A percentile compares a stretch with the other conserved stretches of the same genome.
Conservation (phyloP, 2,329 filamentous ascomycete genomes). For the Cercospora sojina region DNA sequence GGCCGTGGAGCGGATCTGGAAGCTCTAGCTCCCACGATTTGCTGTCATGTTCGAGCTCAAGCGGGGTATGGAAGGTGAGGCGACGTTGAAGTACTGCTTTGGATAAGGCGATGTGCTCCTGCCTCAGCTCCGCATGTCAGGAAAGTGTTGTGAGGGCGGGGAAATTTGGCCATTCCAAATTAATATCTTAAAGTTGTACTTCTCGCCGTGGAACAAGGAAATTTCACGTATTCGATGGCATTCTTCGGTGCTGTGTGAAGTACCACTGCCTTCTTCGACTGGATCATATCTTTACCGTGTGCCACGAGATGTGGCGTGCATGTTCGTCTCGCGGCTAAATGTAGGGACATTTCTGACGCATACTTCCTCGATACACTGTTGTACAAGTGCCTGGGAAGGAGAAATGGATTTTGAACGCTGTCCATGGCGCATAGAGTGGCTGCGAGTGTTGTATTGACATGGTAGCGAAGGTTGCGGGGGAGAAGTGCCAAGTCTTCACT, state of each 20-base stretch:
- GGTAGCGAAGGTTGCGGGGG: background rate
- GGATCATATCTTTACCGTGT: background rate
- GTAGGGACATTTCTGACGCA: too few species aligned
- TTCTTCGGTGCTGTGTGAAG: too few species aligned
- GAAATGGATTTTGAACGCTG: too few species aligned
- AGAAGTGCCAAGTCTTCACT: background rate
- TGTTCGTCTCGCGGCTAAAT: background rate
- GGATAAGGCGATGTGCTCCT: background rate
- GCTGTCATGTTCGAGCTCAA: background rate
- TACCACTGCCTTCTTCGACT: background rate
- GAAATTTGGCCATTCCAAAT: too few species aligned
- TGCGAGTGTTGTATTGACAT: background rate
- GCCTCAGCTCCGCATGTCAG: background rate
- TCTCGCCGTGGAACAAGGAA: too few species aligned
- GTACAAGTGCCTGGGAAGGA: too few species aligned
- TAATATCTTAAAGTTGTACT: too few species aligned
- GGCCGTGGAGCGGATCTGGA: background rate
- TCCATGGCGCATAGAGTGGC: background rate
- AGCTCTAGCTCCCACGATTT: background rate
- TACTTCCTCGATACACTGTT: too few species aligned
- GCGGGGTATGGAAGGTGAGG: background rate
- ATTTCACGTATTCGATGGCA: too few species aligned
- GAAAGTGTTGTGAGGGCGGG: background rate
- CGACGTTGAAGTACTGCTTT: background rate
- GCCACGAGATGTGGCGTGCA: background rate